Percentiles rank a stretch among this genome's conserved stretches.
These are phyloP conservation scores for Cordyceps tenuipes DNA, from an alignment of 2,329 filamentous ascomycete species.

Conservation along the genomic window DNA sequence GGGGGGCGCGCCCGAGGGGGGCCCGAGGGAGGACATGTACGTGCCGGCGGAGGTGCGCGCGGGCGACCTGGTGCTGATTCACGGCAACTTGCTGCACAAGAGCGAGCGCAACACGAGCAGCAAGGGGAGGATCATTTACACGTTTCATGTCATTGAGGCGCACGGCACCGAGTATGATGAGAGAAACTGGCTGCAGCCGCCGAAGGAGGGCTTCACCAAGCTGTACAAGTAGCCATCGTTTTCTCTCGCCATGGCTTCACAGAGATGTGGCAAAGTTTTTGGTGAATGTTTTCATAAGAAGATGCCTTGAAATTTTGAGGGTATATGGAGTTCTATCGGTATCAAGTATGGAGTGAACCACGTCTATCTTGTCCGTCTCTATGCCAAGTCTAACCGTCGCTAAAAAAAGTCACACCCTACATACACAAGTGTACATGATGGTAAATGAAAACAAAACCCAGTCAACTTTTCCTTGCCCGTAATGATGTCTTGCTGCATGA, in stretches of 20 bases:
- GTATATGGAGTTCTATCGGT: slow-evolving; percentile 7
- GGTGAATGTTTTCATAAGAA: not conserved
- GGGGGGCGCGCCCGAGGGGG: slow-evolving; percentile 27
- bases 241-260: not conserved
- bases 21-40: slow-evolving; percentile 49
- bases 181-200: slow-evolving; percentile 89
- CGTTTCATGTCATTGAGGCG: slow-evolving; percentile 92
- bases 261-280: no score
- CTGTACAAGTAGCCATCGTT: slow-evolving; percentile 33
- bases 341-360: slow-evolving; percentile 5
- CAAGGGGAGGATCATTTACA: slow-evolving; percentile 90
- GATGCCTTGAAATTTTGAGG: not conserved
- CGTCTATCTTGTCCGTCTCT: slow-evolving; percentile 15
- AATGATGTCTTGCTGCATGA: not conserved
- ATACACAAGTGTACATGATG: not conserved
- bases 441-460: not conserved
- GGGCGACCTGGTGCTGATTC: slow-evolving; percentile 83
- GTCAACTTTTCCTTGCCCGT: slow-evolving; percentile 1
- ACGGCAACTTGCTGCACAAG: slow-evolving; percentile 93
- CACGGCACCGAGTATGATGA: slow-evolving; percentile 66
- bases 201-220: slow-evolving; percentile 68
- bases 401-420: not conserved
- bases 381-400: slow-evolving; percentile 12
- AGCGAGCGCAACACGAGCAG: slow-evolving; percentile 84
- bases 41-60: slow-evolving; percentile 82